Conservation (phyloP, 1,284 basidiomycete genomes). For the Acaromyces ingoldii region DNA sequence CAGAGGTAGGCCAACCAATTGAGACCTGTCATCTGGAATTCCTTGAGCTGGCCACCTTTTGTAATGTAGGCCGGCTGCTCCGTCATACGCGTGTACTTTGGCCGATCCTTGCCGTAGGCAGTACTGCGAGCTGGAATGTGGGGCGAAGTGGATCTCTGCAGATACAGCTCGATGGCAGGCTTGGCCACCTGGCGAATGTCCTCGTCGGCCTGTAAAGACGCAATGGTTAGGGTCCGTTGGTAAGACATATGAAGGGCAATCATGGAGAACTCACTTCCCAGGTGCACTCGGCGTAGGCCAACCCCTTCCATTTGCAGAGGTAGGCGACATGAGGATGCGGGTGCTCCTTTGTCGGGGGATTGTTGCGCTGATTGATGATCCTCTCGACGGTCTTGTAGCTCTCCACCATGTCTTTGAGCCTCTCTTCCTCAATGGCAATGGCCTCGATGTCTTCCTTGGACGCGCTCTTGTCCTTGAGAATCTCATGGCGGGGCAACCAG, state of each 20-base stretch:
- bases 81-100: slow-evolving; percentile 75
- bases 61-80: slow-evolving; percentile 86
- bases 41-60: slow-evolving; percentile 72
- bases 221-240: no score
- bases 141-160: slow-evolving; percentile 69
- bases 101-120: slow-evolving; percentile 68
- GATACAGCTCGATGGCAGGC: slow-evolving; percentile 73
- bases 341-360: slow-evolving; percentile 58
- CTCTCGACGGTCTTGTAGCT: slow-evolving; percentile 88
- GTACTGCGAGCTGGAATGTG: slow-evolving; percentile 82
- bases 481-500: slow-evolving; percentile 66
- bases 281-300: slow-evolving; percentile 91
- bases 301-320: slow-evolving; percentile 94
- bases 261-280: slow-evolving; percentile 74
- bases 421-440: slow-evolving; percentile 72
- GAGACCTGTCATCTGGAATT: slow-evolving; percentile 95
- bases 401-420: slow-evolving; percentile 82
- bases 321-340: slow-evolving; percentile 67
- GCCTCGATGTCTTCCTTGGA: slow-evolving; percentile 85
- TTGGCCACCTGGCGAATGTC: slow-evolving; percentile 63
- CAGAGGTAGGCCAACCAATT: slow-evolving; percentile 98
- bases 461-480: slow-evolving; percentile 65
- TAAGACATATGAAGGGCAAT: no score
- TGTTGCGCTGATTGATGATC: slow-evolving; percentile 76
- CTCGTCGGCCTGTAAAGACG: slow-evolving; percentile 57